Evolutionary conservation across 345 rosid species (phyloP), one percentile per base, ranked within the genome.

Genomic region (Carallia brachiata): DNA sequence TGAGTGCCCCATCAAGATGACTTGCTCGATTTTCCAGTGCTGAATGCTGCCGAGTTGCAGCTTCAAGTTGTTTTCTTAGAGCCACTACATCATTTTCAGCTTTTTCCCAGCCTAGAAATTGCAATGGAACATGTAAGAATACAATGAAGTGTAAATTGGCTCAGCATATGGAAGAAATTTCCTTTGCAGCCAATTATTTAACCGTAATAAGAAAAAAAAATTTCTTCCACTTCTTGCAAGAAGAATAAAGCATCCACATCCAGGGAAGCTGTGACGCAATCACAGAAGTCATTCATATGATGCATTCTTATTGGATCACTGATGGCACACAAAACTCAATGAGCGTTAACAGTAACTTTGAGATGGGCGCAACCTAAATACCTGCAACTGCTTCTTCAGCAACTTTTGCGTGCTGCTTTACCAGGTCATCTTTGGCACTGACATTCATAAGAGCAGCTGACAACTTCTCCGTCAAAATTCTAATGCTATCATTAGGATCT

Each of bases 341-440:
- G 16, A 44, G 50, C 5, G 12, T 44, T 44, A 44, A 44, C 50
- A 63, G 57, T 32, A 12, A 52, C 19, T 53, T 3, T 32, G 16
- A 34, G 16, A 52, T 19, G 4, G 23, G 60, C 34, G 61, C 54
- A 36, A 39, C 62, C 30, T n/a, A n/a, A 23, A 63, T 85, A 93
- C 97, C 98, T 68, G 95, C 89, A 55, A 94, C 90, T 64, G 98
- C 98, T 87, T 94, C 98, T 82, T 94, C 98, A 0, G 98, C 97
- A 68, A 94, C 97, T 86, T 90, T 94, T 44, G 84, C 86, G 71
- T 94, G 97, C 71, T 94, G 98, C 73, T 90, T 90, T 64, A 90
- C 93, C 70, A 94, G 69, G 65, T 91, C 90, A 73, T 94, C 98
- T 80, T 94, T 94, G 69, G 91, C 96, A 71, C 89, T 87, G 27